Conservation (phyloP, 768 basidiomycete species). For the Jaapia argillacea region DNA sequence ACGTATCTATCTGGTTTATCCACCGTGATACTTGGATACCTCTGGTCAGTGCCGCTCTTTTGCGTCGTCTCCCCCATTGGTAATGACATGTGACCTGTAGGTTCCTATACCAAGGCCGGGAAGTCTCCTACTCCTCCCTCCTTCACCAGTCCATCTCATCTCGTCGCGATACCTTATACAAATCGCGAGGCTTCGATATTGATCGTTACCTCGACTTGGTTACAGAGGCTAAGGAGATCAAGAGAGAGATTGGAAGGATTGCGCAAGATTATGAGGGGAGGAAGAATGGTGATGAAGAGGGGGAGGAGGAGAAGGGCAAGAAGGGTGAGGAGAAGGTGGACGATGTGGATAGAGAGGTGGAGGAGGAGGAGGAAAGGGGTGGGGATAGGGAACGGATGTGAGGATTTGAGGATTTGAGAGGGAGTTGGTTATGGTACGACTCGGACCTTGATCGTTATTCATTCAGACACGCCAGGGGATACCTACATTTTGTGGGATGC, state of each 20-base stretch:
- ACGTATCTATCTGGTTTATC: slow-evolving; percentile 57
- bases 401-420: too few species aligned
- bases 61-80: background rate
- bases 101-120: slow-evolving; percentile 52
- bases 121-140: slow-evolving; percentile 58
- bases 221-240: slow-evolving; percentile 36
- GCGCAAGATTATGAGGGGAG: slow-evolving; percentile 50
- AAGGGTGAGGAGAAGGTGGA: too few species aligned
- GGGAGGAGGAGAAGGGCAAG: too few species aligned
- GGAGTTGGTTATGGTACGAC: too few species aligned
- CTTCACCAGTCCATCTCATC: slow-evolving; percentile 49
- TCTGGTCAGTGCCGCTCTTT: slow-evolving; percentile 30
- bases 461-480: too few species aligned
- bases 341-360: too few species aligned
- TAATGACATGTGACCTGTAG: slow-evolving; percentile 14
- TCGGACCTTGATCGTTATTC: too few species aligned
- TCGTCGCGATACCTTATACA: slow-evolving; percentile 45
- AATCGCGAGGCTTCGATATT: slow-evolving; percentile 46
- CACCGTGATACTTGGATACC: slow-evolving; percentile 50
- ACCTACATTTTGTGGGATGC: too few species aligned
- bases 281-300: slow-evolving; percentile 24
- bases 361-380: too few species aligned
- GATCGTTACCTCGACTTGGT: slow-evolving; percentile 48
- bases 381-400: too few species aligned
- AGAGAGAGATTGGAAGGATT: slow-evolving; percentile 44